Conservation (phyloP, 1,139 yeast genomes). For the Taphrina deformans region DNA sequence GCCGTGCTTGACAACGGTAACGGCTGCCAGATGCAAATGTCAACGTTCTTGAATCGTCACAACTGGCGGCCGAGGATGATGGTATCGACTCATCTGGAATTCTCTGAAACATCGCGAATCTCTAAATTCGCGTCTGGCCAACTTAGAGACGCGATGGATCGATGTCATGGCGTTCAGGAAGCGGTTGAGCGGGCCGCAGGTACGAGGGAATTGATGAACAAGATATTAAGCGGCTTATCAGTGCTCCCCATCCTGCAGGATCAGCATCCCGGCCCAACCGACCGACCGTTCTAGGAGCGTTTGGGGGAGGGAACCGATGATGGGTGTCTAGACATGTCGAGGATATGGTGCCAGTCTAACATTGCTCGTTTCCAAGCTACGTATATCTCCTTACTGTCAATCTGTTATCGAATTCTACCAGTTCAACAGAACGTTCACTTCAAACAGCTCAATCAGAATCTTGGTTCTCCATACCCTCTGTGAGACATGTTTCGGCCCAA, state of each 20-base stretch:
- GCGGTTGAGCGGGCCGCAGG: background rate
- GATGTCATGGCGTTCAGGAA: background rate
- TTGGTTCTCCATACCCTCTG: background rate
- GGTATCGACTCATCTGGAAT: no score
- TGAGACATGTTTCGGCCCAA: background rate
- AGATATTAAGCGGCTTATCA: background rate
- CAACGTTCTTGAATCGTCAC: no score
- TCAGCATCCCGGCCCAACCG: background rate
- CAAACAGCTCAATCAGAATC: background rate
- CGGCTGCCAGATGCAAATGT: no score
- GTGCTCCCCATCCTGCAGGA: background rate
- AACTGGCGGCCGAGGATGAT: no score
- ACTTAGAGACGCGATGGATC: background rate
- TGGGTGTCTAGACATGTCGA: background rate
- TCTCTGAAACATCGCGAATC: no score
- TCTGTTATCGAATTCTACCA: no score
- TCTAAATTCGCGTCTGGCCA: background rate
- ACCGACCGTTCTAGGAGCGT: no score
- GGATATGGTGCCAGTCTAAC: no score
- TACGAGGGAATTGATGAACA: background rate
- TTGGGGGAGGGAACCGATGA: background rate
- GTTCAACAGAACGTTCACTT: no score
- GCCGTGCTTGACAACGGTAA: no score
- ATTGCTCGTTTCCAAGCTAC: no score
- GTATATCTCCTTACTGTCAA: no score